Conservation (phyloP, 2,329 filamentous ascomycete genomes). For the Trichophyton schoenleinii region DNA sequence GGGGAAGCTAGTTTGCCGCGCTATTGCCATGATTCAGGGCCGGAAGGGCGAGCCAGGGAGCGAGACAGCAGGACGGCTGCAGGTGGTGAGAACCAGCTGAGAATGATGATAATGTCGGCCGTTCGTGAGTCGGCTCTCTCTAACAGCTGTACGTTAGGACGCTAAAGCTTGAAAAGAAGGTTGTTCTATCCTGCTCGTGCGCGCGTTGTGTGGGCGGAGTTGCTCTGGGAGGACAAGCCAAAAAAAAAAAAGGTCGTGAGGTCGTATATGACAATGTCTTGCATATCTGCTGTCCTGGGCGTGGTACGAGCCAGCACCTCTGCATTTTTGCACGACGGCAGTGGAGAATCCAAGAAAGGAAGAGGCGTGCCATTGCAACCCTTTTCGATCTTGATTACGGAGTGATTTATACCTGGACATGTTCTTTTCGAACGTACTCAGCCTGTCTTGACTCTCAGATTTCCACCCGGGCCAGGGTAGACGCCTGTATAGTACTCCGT, state of each 20-base stretch:
- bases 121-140: not conserved
- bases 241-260: not conserved
- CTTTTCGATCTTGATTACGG: not conserved
- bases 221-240: not conserved
- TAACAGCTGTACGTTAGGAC: not conserved
- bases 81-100: not conserved
- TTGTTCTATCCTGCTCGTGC: not conserved
- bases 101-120: not conserved
- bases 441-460: not conserved
- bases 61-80: not conserved
- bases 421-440: not conserved
- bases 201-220: not conserved
- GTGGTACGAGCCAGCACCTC: constrained; percentile 9
- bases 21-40: not conserved
- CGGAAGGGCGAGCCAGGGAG: not conserved
- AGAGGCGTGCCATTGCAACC: not conserved
- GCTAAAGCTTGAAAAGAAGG: constrained; percentile 3
- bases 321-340: constrained; percentile 3
- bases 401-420: not conserved
- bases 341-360: not conserved
- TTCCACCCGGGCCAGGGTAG: not conserved
- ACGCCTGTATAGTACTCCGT: not conserved
- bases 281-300: constrained; percentile 8
- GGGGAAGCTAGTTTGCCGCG: not conserved
- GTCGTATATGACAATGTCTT: constrained; percentile 11